Evolutionary conservation across 345 rosid genomes (phyloP), one percentile per base, ranked within the genome.

Genomic region (Camelina hispida): DNA sequence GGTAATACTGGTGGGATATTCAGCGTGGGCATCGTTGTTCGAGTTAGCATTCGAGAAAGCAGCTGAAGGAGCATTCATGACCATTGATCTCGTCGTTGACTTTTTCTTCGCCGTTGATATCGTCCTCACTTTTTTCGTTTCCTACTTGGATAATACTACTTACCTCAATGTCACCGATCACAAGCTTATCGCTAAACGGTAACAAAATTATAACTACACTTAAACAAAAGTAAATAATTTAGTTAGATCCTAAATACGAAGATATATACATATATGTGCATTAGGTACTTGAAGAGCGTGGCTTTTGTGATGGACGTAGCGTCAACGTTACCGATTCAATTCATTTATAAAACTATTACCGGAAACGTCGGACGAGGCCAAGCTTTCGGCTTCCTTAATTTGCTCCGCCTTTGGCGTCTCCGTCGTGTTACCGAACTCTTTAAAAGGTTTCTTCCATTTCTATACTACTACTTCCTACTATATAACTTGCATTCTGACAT

Each of bases 371-470:
- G 65, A 46, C n/a, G 71, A 0, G 86, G 88, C 10, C 69, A 78
- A 35, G 80, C 66, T 75, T 89, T 91, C 5, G 83, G 88, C 72
- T 80, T 86, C 83, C 91, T 95, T 81, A 88, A 88, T 77, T 75
- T 91, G 86, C 96, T 91, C 69, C 89, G 97, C 25, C 91, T 94
- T 2, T 94, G 97, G 98, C 90, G 96, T 72, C 89, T 91, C 63
- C 62, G 97, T 59, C 93, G 97, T n/a, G 90, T 95, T 2, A 55
- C 87, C 17, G 86, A 83, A 42, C 91, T 95, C 79, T 95, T 89
- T 74, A 74, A 61, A 75, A 90, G 98, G 97, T 91, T 17, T 47
- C 14, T 28, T 28, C 30, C 0, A 28, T 28, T 28, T 28, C 4
- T 28, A 28, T 28, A 28, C 30, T 28, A 28, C 5, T 28, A 28